Evolutionary conservation across 1,284 basidiomycete genomes (phyloP).

Genomic region (Moesziomyces antarcticus): DNA sequence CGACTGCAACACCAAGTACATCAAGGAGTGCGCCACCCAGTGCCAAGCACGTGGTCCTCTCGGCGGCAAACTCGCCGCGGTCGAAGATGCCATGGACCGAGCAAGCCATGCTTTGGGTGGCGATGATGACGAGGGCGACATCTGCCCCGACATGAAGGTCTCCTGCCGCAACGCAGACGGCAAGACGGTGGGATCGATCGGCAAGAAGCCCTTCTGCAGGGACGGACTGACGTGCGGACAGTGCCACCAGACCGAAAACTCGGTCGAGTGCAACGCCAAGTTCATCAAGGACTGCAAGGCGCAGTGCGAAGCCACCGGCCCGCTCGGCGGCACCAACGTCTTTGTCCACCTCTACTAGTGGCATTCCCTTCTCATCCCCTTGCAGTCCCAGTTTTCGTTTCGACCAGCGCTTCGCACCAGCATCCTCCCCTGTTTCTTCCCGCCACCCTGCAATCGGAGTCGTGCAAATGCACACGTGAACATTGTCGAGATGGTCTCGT

Average conservation of each 20-base stretch:
- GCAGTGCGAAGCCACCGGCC: slow-evolving; percentile 50
- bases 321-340: slow-evolving; percentile 46
- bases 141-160: slow-evolving; percentile 53
- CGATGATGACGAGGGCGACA: slow-evolving; percentile 44
- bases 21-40: slow-evolving; percentile 33
- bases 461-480: no score
- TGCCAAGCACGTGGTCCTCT: slow-evolving; percentile 49
- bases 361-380: neutral
- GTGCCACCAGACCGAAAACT: slow-evolving; percentile 49
- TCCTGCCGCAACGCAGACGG: slow-evolving; percentile 43
- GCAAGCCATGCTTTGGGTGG: slow-evolving; percentile 5
- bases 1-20: slow-evolving; percentile 51
- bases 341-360: slow-evolving; percentile 29
- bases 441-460: no score
- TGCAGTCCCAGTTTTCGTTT: no score
- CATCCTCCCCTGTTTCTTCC: no score
- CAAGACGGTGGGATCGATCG: slow-evolving; percentile 39
- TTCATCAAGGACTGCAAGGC: slow-evolving; percentile 42
- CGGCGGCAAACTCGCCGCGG: slow-evolving; percentile 25
- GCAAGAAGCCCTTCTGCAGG: slow-evolving; percentile 51
- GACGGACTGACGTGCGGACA: slow-evolving; percentile 41
- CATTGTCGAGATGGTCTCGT: no score
- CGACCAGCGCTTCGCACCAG: no score
- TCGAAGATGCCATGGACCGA: slow-evolving; percentile 3
- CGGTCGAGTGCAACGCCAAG: slow-evolving; percentile 48